Conservation (phyloP, 495 filamentous ascomycete species). For the Polyplosphaeria fusca region DNA sequence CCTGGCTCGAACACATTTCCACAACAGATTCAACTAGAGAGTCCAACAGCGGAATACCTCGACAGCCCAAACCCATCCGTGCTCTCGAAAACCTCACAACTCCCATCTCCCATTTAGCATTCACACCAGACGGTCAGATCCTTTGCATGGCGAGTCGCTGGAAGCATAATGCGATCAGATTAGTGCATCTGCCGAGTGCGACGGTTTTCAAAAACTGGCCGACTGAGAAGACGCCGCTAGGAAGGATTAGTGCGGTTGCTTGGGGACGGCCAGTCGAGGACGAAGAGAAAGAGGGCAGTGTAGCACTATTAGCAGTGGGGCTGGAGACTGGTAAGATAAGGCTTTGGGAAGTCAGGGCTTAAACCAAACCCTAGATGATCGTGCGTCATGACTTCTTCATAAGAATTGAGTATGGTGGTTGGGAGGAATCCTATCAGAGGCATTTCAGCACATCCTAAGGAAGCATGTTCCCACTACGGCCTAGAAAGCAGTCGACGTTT, state of each 20-base stretch:
- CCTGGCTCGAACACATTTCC: slow-evolving; percentile 47
- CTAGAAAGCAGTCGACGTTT: too few species aligned
- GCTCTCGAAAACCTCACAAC: slow-evolving; percentile 84
- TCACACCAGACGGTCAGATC: slow-evolving; percentile 85
- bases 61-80: slow-evolving; percentile 64
- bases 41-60: slow-evolving; percentile 54
- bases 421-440: too few species aligned
- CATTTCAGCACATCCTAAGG: too few species aligned
- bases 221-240: slow-evolving; percentile 82
- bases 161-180: slow-evolving; percentile 81
- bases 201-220: slow-evolving; percentile 98
- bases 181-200: slow-evolving; percentile 88
- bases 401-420: too few species aligned
- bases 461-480: too few species aligned
- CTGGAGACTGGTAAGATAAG: slow-evolving; percentile 84
- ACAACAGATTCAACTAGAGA: slow-evolving; percentile 14
- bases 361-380: too few species aligned
- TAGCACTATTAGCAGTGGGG: slow-evolving; percentile 65
- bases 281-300: slow-evolving; percentile 56
- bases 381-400: too few species aligned
- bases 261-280: slow-evolving; percentile 39
- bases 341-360: slow-evolving; percentile 73
- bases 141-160: slow-evolving; percentile 76
- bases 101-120: slow-evolving; percentile 68
- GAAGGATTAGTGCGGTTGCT: slow-evolving; percentile 75